phyloP scores from a whole-genome alignment of 2,329 filamentous ascomycete species.

The Colletotrichum sp. region DNA sequence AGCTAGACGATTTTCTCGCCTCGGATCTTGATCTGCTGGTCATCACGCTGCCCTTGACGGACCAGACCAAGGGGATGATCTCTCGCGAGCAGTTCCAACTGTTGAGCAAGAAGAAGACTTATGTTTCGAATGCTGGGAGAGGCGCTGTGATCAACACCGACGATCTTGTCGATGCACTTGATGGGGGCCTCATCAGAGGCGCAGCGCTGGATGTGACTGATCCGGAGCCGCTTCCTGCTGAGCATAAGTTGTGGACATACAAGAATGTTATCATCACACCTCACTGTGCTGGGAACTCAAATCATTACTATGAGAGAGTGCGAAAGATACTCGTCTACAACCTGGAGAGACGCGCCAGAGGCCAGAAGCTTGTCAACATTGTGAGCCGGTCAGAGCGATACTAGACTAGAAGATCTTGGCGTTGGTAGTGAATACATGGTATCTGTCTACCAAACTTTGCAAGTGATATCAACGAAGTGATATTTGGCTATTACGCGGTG shows the following conservation, averaged over 20 bases:
- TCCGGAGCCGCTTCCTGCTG: slow-evolving; percentile 74
- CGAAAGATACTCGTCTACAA: neutral
- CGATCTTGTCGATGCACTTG: slow-evolving; percentile 67
- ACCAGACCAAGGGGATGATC: slow-evolving; percentile 53
- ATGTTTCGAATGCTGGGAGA: slow-evolving; percentile 74
- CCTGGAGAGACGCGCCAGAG: neutral
- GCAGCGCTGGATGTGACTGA: slow-evolving; percentile 82
- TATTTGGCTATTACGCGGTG: neutral
- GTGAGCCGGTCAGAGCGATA: neutral
- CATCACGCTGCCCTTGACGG: slow-evolving; percentile 55
- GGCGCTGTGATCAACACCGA: slow-evolving; percentile 55
- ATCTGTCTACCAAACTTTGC: neutral
- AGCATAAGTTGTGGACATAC: slow-evolving; percentile 72
- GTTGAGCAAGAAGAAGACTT: slow-evolving; percentile 54
- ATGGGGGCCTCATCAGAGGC: slow-evolving; percentile 65
- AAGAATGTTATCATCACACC: slow-evolving; percentile 71
- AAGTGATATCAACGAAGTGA: neutral
- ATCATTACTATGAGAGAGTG: neutral
- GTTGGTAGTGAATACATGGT: neutral
- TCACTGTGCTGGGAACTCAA: slow-evolving; percentile 30
- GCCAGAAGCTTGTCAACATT: neutral
- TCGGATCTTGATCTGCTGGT: slow-evolving; percentile 58
- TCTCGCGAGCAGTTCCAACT: slow-evolving; percentile 52
- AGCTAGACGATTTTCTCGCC: slow-evolving; percentile 54
- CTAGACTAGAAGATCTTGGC: neutral